Evolutionary conservation across 1,139 yeast species (phyloP).

Genomic region (Meyerozyma carpophila): DNA sequence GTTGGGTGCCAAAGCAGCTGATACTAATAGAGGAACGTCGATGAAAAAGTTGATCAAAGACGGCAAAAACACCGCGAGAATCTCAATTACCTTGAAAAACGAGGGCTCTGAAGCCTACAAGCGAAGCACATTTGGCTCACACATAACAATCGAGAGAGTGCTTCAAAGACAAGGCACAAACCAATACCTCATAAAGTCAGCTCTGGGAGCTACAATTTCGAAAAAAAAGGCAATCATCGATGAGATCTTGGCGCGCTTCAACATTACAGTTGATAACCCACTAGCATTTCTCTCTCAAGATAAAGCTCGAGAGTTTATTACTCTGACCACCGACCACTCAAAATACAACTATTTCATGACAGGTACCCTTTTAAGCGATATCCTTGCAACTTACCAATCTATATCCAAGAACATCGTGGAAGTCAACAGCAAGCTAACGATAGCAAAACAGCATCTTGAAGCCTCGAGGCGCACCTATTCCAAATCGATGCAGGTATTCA

Average conservation of each 20-base stretch:
- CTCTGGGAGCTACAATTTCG: conserved; percentile 48
- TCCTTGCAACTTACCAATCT: conserved; percentile 44
- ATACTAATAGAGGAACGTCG: conserved; percentile 77
- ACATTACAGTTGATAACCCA: conserved; percentile 84
- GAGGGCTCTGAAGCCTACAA: conserved; percentile 61
- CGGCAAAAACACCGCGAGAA: conserved; percentile 63
- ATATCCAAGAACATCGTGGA: conserved; percentile 35
- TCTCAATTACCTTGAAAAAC: conserved; percentile 55
- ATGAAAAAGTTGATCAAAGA: conserved; percentile 70
- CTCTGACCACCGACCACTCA: conserved; percentile 63
- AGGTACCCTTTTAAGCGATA: conserved; percentile 68
- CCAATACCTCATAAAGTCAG: conserved; percentile 50
- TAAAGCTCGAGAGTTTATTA: conserved; percentile 84
- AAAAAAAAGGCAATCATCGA: conserved; percentile 62
- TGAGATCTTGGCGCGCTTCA: conserved; percentile 62
- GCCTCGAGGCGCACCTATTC: conserved; percentile 27
- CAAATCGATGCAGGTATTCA: conserved; percentile 29
- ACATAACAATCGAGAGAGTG: conserved; percentile 68
- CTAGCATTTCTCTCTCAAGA: conserved; percentile 92
- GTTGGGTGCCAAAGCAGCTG: conserved; percentile 91
- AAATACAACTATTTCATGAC: conserved; percentile 75
- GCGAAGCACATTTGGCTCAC: conserved; percentile 60
- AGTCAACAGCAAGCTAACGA: conserved; percentile 34
- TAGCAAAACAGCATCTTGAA: conserved; percentile 22
- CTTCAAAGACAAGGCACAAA: conserved; percentile 48